Evolutionary conservation across 1,284 basidiomycete genomes (phyloP).

Genomic region (Singerocomus rubriflavus): DNA sequence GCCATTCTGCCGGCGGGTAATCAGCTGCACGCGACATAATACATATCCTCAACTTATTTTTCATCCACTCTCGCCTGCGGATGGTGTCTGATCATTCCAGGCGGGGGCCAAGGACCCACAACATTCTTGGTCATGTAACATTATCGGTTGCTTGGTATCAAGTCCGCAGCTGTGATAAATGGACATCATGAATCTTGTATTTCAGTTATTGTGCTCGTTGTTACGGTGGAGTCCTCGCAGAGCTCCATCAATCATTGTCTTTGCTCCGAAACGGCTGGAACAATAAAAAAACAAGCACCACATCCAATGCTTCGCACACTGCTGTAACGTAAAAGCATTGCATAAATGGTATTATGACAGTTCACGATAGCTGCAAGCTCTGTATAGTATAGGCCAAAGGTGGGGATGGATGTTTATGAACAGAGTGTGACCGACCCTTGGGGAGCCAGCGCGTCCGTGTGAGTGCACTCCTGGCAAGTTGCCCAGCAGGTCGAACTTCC

Average conservation of each 20-base stretch:
- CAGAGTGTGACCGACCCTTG: constrained; percentile 18
- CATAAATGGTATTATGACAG: neutral
- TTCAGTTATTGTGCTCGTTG: constrained; percentile 11
- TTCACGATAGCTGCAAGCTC: constrained; percentile 23
- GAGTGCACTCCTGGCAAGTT: constrained; percentile 46
- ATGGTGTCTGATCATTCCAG: constrained; percentile 11
- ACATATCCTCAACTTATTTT: constrained; percentile 29
- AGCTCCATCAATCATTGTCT: constrained; percentile 9
- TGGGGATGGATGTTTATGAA: constrained; percentile 7
- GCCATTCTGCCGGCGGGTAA: constrained; percentile 32
- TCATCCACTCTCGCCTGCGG: constrained; percentile 18
- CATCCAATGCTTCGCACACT: neutral
- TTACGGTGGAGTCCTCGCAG: constrained; percentile 10
- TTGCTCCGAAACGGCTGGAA: constrained; percentile 7
- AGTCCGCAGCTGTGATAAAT: constrained; percentile 12
- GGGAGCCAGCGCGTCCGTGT: constrained; percentile 33
- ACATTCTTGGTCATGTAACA: constrained; percentile 31
- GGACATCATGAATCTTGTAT: constrained; percentile 16
- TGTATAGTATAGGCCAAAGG: constrained; percentile 21
- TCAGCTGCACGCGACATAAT: constrained; percentile 29
- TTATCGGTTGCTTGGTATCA: constrained; percentile 20
- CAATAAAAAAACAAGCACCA: constrained; percentile 10
- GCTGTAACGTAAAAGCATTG: constrained; percentile 12
- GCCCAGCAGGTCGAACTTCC: constrained; percentile 47
- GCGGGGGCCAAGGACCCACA: constrained; percentile 12